Percentiles rank a stretch among this genome's conserved stretches.
Conservation (phyloP, 2,329 filamentous ascomycete species). For the Fusarium dlaminii region DNA sequence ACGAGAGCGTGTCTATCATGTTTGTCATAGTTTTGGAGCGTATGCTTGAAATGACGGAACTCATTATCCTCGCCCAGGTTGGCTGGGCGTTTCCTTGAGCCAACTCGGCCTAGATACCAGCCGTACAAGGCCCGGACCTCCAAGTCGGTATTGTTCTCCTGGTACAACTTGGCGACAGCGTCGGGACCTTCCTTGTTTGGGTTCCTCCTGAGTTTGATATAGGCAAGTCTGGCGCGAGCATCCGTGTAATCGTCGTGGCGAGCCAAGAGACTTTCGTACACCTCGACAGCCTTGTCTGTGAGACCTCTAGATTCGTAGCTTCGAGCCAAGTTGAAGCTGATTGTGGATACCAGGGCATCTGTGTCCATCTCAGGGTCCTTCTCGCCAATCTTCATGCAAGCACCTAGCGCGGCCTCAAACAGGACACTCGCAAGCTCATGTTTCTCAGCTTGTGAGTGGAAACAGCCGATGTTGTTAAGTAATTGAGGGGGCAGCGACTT, state of each 20-base stretch:
- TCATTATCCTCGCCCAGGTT: slow-evolving; percentile 91
- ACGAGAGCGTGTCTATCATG: slow-evolving; percentile 97
- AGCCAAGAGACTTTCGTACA: slow-evolving; percentile 86
- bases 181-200: slow-evolving; percentile 89
- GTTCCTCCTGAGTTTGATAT: slow-evolving; percentile 83
- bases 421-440: slow-evolving; percentile 81
- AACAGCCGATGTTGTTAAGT: slow-evolving; percentile 97
- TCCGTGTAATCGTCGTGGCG: slow-evolving; percentile 94
- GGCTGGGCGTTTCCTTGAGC: slow-evolving; percentile 80
- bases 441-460: slow-evolving; percentile 89
- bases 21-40: slow-evolving; percentile 92
- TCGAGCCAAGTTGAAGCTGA: slow-evolving; percentile 94
- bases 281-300: slow-evolving; percentile 82
- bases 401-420: slow-evolving; percentile 91
- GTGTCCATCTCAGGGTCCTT: slow-evolving; percentile 81
- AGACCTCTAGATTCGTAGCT: slow-evolving; percentile 90
- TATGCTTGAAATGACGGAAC: slow-evolving; percentile 95
- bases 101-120: slow-evolving; percentile 88
- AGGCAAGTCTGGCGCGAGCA: slow-evolving; percentile 86
- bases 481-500: slow-evolving; percentile 88
- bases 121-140: slow-evolving; percentile 94
- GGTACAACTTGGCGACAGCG: slow-evolving; percentile 84
- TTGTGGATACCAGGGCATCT: slow-evolving; percentile 92
- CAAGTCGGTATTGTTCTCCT: slow-evolving; percentile 83
- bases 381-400: slow-evolving; percentile 83